These are phyloP conservation scores for Nannochloropsis oceanica DNA, from an alignment of 108 stramenopile genomes.

Conservation along the genomic window DNA sequence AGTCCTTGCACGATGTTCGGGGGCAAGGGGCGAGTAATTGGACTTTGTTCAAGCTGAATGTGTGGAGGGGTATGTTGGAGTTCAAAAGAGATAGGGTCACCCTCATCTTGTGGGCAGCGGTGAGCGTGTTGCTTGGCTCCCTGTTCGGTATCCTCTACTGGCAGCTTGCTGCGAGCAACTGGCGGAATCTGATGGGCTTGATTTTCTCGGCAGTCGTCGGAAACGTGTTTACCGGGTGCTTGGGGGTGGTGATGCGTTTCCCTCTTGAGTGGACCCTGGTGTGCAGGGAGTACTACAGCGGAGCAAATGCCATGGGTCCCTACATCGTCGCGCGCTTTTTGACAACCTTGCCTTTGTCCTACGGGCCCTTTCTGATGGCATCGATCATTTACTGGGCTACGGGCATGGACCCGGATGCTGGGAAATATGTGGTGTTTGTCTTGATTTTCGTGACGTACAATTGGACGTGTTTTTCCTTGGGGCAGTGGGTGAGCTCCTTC, in stretches of 20 bases:
- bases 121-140: neutral
- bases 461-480: neutral
- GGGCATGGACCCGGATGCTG: neutral
- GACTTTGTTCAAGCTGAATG: neutral
- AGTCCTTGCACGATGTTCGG: neutral
- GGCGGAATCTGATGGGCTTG: neutral
- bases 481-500: neutral
- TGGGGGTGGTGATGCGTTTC: neutral
- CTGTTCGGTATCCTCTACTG: neutral
- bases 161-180: neutral
- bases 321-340: neutral
- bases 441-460: neutral
- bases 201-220: neutral
- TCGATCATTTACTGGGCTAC: neutral
- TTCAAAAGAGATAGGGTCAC: neutral
- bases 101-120: neutral
- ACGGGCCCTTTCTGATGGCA: neutral
- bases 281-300: neutral
- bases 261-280: neutral
- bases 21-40: neutral
- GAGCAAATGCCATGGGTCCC: neutral
- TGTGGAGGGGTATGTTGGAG: neutral
- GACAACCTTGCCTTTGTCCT: neutral
- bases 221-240: neutral
- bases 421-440: neutral